phyloP scores from a whole-genome alignment of 257 asterid species.

The Solanum habrochaites region DNA sequence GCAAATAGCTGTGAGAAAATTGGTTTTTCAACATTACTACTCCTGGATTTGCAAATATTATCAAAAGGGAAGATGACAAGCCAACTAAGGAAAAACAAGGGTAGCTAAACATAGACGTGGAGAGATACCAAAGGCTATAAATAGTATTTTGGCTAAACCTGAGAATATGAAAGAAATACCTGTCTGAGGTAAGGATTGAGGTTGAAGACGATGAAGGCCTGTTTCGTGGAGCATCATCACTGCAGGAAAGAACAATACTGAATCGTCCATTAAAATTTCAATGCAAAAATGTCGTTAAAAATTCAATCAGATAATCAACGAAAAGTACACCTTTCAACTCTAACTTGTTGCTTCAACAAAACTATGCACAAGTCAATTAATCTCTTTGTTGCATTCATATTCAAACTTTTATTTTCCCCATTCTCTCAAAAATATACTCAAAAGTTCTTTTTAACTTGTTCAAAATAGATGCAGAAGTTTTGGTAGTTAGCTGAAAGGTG shows the following conservation, averaged over 20 bases:
- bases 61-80: not conserved
- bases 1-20: not conserved
- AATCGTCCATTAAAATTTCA: not conserved
- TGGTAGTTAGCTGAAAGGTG: not conserved
- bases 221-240: not conserved
- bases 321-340: not conserved
- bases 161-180: slow-evolving; percentile 2
- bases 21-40: not conserved
- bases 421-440: not conserved
- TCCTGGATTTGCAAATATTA: not conserved
- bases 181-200: not conserved
- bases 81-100: not conserved
- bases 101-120: not conserved
- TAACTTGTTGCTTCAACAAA: not conserved
- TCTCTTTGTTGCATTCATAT: not conserved
- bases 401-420: not conserved
- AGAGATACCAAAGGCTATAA: not conserved
- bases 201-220: not conserved
- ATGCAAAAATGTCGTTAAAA: not conserved
- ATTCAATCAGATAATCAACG: not conserved
- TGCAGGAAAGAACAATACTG: not conserved
- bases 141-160: not conserved
- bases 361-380: not conserved
- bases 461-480: not conserved
- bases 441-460: not conserved